phyloP scores from a whole-genome alignment of 129 eudicot species.

The Apium graveolens region DNA sequence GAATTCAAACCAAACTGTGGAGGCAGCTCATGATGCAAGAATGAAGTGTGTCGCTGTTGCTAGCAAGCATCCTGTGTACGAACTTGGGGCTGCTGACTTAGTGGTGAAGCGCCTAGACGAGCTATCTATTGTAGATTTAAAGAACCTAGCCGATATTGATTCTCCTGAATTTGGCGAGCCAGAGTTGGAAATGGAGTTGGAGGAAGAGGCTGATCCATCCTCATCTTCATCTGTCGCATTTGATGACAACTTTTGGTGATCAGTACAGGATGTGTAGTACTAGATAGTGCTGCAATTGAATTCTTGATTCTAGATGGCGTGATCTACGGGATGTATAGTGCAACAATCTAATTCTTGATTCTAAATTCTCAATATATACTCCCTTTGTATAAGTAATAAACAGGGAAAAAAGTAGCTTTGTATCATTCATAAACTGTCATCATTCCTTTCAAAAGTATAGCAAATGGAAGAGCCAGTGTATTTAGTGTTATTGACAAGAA shows the following conservation, averaged over 20 bases:
- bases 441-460: too few species aligned
- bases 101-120: constrained; percentile 76
- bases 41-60: constrained; percentile 98
- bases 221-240: constrained; percentile 34
- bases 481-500: too few species aligned
- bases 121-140: constrained; percentile 72
- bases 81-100: constrained; percentile 88
- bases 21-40: constrained; percentile 91
- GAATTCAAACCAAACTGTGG: constrained; percentile 79
- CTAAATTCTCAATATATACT: background rate
- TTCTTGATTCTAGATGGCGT: constrained; percentile 19
- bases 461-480: too few species aligned
- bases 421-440: too few species aligned
- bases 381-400: background rate
- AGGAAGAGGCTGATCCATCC: constrained; percentile 37
- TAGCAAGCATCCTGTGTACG: constrained; percentile 81
- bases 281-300: constrained; percentile 19
- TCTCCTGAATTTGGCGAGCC: constrained; percentile 56
- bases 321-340: constrained; percentile 8
- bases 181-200: constrained; percentile 69
- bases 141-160: constrained; percentile 80
- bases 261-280: constrained; percentile 20
- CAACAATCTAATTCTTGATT: background rate
- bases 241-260: constrained; percentile 73
- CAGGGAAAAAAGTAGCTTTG: too few species aligned